Evolutionary conservation across 164 flowering plant species (phyloP).

Genomic region (Saururus chinensis): DNA sequence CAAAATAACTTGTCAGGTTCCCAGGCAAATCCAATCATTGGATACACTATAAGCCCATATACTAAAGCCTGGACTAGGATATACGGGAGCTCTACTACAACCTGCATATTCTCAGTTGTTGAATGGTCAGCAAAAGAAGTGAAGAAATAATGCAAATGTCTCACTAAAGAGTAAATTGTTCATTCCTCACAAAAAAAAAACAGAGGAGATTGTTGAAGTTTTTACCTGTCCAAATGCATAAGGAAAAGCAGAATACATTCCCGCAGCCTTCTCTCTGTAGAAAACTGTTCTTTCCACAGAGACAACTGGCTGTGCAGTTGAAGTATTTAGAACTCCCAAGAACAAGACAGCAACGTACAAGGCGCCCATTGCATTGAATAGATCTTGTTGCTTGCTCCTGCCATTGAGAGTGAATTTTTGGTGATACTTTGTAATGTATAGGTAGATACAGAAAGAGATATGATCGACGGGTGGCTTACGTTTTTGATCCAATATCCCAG

Average conservation of each 20-base stretch:
- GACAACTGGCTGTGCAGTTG: slow-evolving; percentile 4
- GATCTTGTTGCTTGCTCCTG: slow-evolving; percentile 1
- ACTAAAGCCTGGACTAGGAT: slow-evolving; percentile 17
- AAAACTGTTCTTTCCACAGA: slow-evolving; percentile 5
- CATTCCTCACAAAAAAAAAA: background rate
- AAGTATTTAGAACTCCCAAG: background rate
- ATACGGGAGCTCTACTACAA: slow-evolving; percentile 28
- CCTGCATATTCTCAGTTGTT: slow-evolving; percentile 12
- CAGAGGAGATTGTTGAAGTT: too few relatives aligned
- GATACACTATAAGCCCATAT: slow-evolving; percentile 26
- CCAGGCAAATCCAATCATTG: slow-evolving; percentile 37
- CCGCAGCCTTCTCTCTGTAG: slow-evolving; percentile 8
- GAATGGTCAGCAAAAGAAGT: background rate
- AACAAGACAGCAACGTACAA: background rate
- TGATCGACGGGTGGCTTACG: slow-evolving; percentile 10
- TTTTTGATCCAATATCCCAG: slow-evolving; percentile 37
- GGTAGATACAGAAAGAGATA: background rate
- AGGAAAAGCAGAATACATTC: slow-evolving; percentile 1
- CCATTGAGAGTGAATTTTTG: background rate
- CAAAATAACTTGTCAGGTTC: slow-evolving; percentile 27
- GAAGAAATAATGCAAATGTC: background rate
- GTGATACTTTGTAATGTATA: background rate
- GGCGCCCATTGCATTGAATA: slow-evolving; percentile 1
- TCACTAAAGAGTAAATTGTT: background rate
- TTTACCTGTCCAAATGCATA: background rate